Conservation (phyloP, 495 filamentous ascomycete species). For the Cercophora newfieldiana region DNA sequence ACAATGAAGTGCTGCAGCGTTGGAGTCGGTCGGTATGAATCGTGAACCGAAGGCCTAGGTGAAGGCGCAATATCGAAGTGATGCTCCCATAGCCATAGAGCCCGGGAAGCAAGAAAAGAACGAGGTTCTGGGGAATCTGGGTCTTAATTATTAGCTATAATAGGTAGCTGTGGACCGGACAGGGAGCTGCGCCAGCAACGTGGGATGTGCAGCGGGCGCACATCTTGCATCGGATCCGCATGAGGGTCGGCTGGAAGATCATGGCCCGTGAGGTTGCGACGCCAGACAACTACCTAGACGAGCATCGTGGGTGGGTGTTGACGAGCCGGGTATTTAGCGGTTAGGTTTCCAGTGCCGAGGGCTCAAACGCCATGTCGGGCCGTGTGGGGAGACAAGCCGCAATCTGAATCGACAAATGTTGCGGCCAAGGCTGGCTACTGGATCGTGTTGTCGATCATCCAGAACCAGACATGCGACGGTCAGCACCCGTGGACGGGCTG, state of each 20-base stretch:
- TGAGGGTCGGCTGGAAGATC: background rate
- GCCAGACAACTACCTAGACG: background rate
- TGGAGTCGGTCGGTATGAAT: background rate
- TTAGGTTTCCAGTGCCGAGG: conserved; percentile 1
- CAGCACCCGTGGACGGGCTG: background rate
- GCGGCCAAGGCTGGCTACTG: background rate
- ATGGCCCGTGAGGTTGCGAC: background rate
- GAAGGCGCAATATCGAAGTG: background rate
- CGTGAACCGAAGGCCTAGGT: background rate
- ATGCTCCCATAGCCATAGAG: background rate
- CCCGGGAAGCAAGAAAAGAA: background rate
- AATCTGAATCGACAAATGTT: conserved; percentile 9
- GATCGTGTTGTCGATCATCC: background rate
- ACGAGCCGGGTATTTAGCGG: background rate
- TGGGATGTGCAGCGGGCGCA: background rate
- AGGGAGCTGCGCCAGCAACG: background rate
- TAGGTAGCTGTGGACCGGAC: background rate
- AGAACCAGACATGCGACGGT: background rate
- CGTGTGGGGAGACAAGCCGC: background rate
- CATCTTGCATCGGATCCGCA: background rate
- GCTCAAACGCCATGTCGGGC: background rate
- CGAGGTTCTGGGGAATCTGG: background rate
- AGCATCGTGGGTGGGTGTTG: too few species aligned
- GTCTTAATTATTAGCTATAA: background rate
- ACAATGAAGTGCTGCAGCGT: background rate